Evolutionary conservation across 805 yeast genomes (phyloP), one percentile per base, ranked within the genome.

Genomic region (Ogataea trehalophila): DNA sequence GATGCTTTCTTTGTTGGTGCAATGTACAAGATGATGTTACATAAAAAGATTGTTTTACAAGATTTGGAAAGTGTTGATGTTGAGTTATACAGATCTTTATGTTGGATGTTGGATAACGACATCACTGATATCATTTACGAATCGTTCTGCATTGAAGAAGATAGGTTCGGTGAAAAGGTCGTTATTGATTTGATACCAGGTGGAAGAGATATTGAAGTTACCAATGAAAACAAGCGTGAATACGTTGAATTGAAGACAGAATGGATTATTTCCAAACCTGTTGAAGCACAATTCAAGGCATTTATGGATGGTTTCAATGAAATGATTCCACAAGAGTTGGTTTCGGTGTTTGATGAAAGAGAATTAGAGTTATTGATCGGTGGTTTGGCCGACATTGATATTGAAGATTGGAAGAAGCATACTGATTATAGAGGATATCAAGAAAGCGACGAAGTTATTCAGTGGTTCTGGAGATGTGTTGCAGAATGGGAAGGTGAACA

Each of bases 41-140:
- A 83, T 64, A 94, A 94, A 70, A 90, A 90, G 73, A 96, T 94
- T 56, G 92, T 89, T 2, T 73, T 94, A 57, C 96, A 88, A 68
- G 99, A 94, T 70, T 86, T 94, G 95, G 99, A 94, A 69, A 96
- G 97, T 69, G 97, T 95, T 51, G 99, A 94, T 69, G 92, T 96
- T 22, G 98, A 94, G 64, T 90, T 92, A 71, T 89, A 89, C 72
- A 82, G 94, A 63, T 92, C 96, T 22, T 75, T 94, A 69, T 87
- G 88, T 62, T 94, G 99, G 99, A 88, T 90, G 67, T 70, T 94
- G 46, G 96, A 92, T 58, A 94, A 94, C 68, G 97, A 94, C 67
- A 92, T 94, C 45, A 92, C 94, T 33, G 92, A 82, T 51, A 74
- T 92, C 33, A 74, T 94, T 52, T 97, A 88, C 58, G 77, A 89